These are phyloP conservation scores for Ceriops zippeliana DNA, from an alignment of 345 rosid species.

Conservation along the genomic window DNA sequence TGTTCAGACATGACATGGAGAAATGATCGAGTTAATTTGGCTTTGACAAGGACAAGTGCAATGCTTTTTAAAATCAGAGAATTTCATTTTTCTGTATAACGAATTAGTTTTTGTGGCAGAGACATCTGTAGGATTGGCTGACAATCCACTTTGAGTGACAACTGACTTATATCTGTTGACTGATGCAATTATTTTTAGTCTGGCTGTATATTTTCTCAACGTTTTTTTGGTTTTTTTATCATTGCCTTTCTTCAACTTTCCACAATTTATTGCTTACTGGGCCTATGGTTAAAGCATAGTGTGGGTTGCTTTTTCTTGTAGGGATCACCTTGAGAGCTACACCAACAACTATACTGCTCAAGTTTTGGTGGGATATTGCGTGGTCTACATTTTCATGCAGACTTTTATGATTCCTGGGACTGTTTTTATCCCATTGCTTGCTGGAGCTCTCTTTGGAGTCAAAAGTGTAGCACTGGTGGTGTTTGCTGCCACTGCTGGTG, in stretches of 20 bases:
- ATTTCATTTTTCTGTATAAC: neutral
- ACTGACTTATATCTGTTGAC: neutral
- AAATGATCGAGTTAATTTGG: no score
- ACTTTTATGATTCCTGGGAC: constrained; percentile 96
- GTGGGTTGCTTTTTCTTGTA: constrained; percentile 29
- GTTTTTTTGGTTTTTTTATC: neutral
- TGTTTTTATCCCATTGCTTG: constrained; percentile 90
- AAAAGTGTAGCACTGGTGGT: constrained; percentile 89
- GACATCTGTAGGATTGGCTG: neutral
- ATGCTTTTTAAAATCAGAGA: no score
- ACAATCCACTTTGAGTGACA: neutral
- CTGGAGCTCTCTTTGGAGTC: constrained; percentile 89
- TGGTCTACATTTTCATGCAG: constrained; percentile 86
- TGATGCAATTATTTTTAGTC: neutral
- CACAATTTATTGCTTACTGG: neutral
- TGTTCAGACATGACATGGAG: no score
- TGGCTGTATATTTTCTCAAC: neutral
- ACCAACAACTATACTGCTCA: constrained; percentile 83
- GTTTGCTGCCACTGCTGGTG: constrained; percentile 87
- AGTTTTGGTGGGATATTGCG: constrained; percentile 75
- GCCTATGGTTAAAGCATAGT: neutral
- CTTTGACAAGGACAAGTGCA: no score
- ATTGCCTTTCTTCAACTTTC: neutral
- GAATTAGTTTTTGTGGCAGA: neutral
- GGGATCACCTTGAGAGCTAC: constrained; percentile 86